Conservation (phyloP, 2,329 filamentous ascomycete genomes). For the Talaromyces sp. region DNA sequence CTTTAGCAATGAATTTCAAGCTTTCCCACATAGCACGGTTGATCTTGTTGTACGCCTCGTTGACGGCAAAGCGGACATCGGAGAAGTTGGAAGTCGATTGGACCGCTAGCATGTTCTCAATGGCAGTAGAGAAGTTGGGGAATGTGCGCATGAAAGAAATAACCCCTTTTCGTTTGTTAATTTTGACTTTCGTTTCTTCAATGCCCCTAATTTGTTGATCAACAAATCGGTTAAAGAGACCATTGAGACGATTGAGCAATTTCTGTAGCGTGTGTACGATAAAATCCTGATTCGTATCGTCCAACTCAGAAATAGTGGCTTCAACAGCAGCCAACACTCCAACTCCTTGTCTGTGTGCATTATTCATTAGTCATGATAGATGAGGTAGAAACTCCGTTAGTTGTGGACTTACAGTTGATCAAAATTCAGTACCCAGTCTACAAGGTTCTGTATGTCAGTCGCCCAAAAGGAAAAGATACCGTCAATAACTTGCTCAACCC, state of each 20-base stretch:
- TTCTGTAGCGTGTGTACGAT: constrained; percentile 74
- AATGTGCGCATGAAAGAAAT: constrained; percentile 94
- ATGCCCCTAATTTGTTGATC: constrained; percentile 94
- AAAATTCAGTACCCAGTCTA: constrained; percentile 74
- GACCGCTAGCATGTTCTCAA: constrained; percentile 72
- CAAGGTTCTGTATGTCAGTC: constrained; percentile 68
- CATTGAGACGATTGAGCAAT: constrained; percentile 67
- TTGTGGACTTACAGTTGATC: constrained; percentile 68
- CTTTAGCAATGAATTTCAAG: constrained; percentile 85
- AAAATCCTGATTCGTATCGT: constrained; percentile 91
- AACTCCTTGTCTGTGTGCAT: constrained; percentile 66
- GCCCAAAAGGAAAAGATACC: constrained; percentile 79
- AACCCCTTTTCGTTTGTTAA: constrained; percentile 96
- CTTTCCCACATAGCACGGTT: constrained; percentile 97
- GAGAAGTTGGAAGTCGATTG: constrained; percentile 51
- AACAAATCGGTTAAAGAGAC: constrained; percentile 79
- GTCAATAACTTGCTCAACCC: constrained; percentile 82
- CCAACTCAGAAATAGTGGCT: constrained; percentile 69
- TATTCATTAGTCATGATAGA: constrained; percentile 19
- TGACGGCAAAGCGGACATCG: constrained; percentile 70
- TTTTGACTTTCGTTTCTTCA: constrained; percentile 97
- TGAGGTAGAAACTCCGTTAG: not conserved
- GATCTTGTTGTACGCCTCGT: constrained; percentile 81
- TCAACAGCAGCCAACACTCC: constrained; percentile 79
- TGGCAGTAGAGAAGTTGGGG: constrained; percentile 72